These are phyloP conservation scores for Globisporangium okanoganense DNA, from an alignment of 352 stramenopile genomes.

Conservation along the genomic window DNA sequence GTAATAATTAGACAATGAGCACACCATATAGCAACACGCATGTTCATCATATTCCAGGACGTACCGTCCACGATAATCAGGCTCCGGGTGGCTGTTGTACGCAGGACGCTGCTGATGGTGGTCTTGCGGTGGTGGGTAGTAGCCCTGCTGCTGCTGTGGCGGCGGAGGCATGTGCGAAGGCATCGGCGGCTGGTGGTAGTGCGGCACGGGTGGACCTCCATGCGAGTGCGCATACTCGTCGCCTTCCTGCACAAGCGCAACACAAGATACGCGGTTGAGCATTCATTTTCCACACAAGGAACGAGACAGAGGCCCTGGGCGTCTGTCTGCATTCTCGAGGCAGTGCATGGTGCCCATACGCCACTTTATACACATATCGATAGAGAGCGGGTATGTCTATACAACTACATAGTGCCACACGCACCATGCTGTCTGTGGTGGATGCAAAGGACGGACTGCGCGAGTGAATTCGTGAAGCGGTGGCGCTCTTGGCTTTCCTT, in stretches of 20 bases:
- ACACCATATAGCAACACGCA: not conserved
- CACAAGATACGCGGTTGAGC: not conserved
- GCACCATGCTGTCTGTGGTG: not conserved
- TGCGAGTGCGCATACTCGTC: constrained; percentile 12
- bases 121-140: constrained; percentile 28
- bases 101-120: constrained; percentile 15
- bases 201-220: constrained; percentile 24
- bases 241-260: constrained; percentile 1
- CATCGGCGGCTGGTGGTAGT: constrained; percentile 24
- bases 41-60: not conserved
- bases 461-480: not conserved
- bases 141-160: constrained; percentile 1
- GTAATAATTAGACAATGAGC: not conserved
- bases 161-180: not conserved
- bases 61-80: constrained; percentile 22
- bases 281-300: not conserved
- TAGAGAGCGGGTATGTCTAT: not conserved
- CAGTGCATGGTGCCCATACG: not conserved
- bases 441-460: not conserved
- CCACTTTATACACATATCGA: not conserved
- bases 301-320: not conserved
- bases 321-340: not conserved
- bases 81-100: constrained; percentile 15
- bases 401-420: not conserved
- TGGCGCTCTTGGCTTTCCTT: not conserved